Percentiles rank a stretch among this genome's conserved stretches.
These are phyloP conservation scores for Sesbania bispinosa DNA, from an alignment of 306 rosid species.

Conservation along the genomic window DNA sequence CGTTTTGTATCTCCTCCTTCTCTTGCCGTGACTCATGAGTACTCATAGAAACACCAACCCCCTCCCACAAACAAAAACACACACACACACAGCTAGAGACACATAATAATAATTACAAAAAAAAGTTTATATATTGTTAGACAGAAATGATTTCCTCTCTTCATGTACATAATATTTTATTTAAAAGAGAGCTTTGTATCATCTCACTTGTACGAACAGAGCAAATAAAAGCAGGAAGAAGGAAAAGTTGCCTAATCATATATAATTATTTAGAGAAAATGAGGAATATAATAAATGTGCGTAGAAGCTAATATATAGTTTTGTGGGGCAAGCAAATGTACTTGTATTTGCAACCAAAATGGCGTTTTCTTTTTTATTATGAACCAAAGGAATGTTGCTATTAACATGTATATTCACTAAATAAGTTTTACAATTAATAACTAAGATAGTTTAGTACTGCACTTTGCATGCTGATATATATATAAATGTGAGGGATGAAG, in stretches of 20 bases:
- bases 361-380: background rate
- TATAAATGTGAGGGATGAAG: constrained; percentile 14
- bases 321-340: background rate
- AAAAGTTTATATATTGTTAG: background rate
- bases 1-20: constrained; percentile 15
- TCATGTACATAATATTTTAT: background rate
- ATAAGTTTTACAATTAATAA: background rate
- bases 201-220: background rate
- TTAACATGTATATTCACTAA: background rate
- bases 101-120: background rate
- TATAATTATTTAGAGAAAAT: background rate
- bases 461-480: constrained; percentile 15
- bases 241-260: constrained; percentile 1
- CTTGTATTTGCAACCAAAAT: background rate
- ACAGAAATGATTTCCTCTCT: background rate
- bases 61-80: background rate
- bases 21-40: constrained; percentile 25
- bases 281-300: background rate
- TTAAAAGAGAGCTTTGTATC: background rate
- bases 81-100: background rate
- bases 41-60: background rate
- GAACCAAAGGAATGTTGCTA: constrained; percentile 13
- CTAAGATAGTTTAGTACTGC: background rate
- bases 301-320: constrained; percentile 2
- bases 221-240: background rate